Percentiles rank a stretch among this genome's conserved stretches.
Evolutionary conservation across 1,284 basidiomycete genomes (phyloP).

Genomic region (Puccinia novopanici): DNA sequence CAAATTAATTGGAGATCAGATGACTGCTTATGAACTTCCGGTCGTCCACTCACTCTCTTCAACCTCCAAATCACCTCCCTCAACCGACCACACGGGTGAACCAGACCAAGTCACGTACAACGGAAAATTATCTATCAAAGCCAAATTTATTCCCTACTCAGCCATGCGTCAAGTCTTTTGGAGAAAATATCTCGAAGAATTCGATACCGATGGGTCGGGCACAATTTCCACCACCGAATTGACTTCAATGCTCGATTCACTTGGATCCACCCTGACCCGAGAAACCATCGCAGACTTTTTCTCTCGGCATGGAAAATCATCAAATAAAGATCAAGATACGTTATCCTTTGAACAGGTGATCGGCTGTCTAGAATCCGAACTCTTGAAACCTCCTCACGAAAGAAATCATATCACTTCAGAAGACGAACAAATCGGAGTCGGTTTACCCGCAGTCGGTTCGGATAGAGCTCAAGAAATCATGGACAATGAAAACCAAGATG

Average conservation of each 20-base stretch:
- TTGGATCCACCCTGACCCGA: slow-evolving; percentile 84
- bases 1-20: slow-evolving; percentile 62
- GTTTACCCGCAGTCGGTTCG: not conserved
- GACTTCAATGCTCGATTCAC: slow-evolving; percentile 93
- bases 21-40: slow-evolving; percentile 60
- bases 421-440: slow-evolving; percentile 22
- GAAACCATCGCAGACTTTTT: slow-evolving; percentile 68
- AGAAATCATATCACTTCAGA: slow-evolving; percentile 10
- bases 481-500: not conserved
- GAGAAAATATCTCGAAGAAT: slow-evolving; percentile 84
- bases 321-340: slow-evolving; percentile 66
- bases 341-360: slow-evolving; percentile 78
- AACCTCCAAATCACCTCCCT: not conserved
- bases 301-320: slow-evolving; percentile 67
- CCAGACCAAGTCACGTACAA: slow-evolving; percentile 18
- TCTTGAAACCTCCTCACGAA: slow-evolving; percentile 58
- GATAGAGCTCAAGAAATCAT: not conserved
- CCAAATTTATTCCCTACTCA: slow-evolving; percentile 92
- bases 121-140: slow-evolving; percentile 63
- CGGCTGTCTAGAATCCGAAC: slow-evolving; percentile 73
- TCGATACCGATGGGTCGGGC: slow-evolving; percentile 83
- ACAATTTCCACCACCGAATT: slow-evolving; percentile 80
- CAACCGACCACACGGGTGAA: not conserved
- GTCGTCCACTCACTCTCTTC: slow-evolving; percentile 6
- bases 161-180: slow-evolving; percentile 72